Conservation (phyloP, 805 yeast species). For the Saturnispora bothae region DNA sequence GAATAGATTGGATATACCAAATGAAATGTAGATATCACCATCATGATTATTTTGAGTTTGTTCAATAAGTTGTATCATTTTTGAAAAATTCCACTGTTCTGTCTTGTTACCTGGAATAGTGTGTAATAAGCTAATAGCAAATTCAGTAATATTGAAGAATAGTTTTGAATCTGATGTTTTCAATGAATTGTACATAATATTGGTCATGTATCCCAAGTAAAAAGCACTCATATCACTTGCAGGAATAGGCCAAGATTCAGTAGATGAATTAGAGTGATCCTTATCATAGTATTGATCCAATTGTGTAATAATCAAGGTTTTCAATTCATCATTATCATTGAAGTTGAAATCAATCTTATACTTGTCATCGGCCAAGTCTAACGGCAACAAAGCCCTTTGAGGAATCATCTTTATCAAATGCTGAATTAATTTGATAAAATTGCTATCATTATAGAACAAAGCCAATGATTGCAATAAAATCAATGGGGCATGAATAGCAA, state of each 20-base stretch:
- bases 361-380: constrained; percentile 30
- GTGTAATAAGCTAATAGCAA: constrained; percentile 30
- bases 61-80: constrained; percentile 22
- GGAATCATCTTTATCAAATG: constrained; percentile 47
- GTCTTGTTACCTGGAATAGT: constrained; percentile 33
- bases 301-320: constrained; percentile 8
- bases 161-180: constrained; percentile 12
- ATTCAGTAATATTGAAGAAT: constrained; percentile 25
- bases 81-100: constrained; percentile 24
- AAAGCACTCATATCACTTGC: constrained; percentile 36
- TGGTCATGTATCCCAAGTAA: constrained; percentile 25
- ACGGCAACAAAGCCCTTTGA: constrained; percentile 48
- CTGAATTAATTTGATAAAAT: constrained; percentile 34
- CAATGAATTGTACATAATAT: constrained; percentile 14
- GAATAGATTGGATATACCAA: constrained; percentile 35
- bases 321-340: constrained; percentile 11
- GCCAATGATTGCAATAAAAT: constrained; percentile 36
- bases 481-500: constrained; percentile 64
- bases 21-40: constrained; percentile 26
- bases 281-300: constrained; percentile 14
- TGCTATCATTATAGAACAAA: constrained; percentile 23
- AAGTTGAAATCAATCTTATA: constrained; percentile 8
- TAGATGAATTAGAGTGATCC: background rate
- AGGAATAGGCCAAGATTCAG: constrained; percentile 27
- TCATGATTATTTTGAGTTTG: constrained; percentile 8